Base-by-base conservation (phyloP, 352 stramenopile species). In the Pythium vanterpoolii region DNA sequence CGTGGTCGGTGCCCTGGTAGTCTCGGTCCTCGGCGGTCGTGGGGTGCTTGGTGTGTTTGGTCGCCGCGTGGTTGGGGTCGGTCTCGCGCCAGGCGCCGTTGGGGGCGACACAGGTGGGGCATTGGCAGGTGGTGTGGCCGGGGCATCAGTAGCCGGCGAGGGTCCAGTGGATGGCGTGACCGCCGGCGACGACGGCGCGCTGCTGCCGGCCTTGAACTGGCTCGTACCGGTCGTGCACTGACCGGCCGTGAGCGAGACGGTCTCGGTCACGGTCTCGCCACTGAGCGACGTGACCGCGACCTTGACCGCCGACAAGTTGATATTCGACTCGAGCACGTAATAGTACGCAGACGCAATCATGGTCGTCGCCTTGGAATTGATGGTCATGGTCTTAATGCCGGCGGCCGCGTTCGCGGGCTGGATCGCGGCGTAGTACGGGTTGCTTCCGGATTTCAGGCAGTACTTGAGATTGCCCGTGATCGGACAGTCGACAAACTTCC, bases 341-440 rank as follows among this genome's bases (percentile, higher is more conserved):
- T 74, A 74, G 47, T 69, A 74, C 23, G 74, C 76, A n/a, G 76
- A 88, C 27, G 74, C 56, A 14, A 90, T 62, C 76, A 90, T 74
- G 4, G 43, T 71, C 8, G 76, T 83, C 4, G 63, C 39, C 36
- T 86, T 58, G 13, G 71, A 72, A 40, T 88, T 79, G 57, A 90
- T 78, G 21, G 53, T 65, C 46, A 88, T 30, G 62, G 62, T 79
- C 61, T 70, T 27, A 39, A 90, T 64, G 21, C 80, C 80, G 4
- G 66, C 61, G 36, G 68, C 67, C 19, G 75, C 57, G 54, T 87
- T 86, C 6, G 77, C 63, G 8, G 80, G 80, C 47, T 90, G 80
- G 44, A 90, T 60, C 0, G 80, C 77, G 19, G 74, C 52, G 71
- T 75, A 90, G 50, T 77, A 83, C 26, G 56, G 31, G 49, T 79